Conservation (phyloP, 352 stramenopile species). For the Pythium pectinolyticum region DNA sequence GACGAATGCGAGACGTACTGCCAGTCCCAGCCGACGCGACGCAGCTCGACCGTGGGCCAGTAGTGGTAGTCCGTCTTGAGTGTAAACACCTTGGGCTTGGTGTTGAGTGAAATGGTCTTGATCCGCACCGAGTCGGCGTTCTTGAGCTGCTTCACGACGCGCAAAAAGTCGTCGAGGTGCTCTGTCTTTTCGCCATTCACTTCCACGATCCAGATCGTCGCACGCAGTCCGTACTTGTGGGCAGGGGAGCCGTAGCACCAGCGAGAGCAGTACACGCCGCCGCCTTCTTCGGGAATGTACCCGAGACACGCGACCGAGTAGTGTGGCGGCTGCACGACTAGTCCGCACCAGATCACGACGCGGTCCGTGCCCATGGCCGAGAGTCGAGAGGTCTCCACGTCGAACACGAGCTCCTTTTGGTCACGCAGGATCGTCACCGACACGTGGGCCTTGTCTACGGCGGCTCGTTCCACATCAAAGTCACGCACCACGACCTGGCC, state of each 20-base stretch:
- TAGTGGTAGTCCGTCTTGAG: conserved; percentile 92
- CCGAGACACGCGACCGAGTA: conserved; percentile 81
- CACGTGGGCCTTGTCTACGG: conserved; percentile 53
- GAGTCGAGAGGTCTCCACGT: conserved; percentile 59
- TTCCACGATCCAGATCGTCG: conserved; percentile 91
- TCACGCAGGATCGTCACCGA: conserved; percentile 73
- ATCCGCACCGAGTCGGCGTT: conserved; percentile 86
- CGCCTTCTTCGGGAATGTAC: conserved; percentile 85
- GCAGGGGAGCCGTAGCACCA: conserved; percentile 91
- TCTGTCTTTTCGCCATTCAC: conserved; percentile 84
- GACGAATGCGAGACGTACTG: conserved; percentile 60
- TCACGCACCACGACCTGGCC: conserved; percentile 75
- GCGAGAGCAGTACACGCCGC: conserved; percentile 86
- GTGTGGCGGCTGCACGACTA: conserved; percentile 91
- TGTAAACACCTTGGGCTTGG: conserved; percentile 88
- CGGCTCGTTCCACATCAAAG: conserved; percentile 68
- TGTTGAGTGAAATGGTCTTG: conserved; percentile 90
- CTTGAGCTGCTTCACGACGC: conserved; percentile 73
- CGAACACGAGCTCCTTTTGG: conserved; percentile 64
- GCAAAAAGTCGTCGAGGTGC: conserved; percentile 85
- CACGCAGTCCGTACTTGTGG: conserved; percentile 89
- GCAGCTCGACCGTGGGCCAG: conserved; percentile 88
- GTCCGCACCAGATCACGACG: conserved; percentile 88
- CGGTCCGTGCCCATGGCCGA: conserved; percentile 84
- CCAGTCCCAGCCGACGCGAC: conserved; percentile 64